Evolutionary conservation across 495 filamentous ascomycete species (phyloP).

Genomic region (Hypoxylon intermedium): DNA sequence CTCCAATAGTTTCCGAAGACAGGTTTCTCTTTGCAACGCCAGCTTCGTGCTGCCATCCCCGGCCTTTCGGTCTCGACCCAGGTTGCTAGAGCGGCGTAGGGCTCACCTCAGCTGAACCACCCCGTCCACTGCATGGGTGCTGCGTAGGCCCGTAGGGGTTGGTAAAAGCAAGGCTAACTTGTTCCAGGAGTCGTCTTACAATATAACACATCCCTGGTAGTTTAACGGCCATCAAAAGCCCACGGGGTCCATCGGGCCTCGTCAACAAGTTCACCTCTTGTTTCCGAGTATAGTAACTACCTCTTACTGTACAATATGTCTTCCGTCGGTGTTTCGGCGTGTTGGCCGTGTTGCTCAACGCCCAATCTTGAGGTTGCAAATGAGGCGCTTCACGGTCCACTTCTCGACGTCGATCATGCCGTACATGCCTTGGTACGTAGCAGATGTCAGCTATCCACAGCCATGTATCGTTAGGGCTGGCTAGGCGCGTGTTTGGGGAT

Average conservation of each 20-base stretch:
- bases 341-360: constrained; percentile 15
- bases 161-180: constrained; percentile 23
- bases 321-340: constrained; percentile 5
- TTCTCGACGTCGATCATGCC: constrained; percentile 20
- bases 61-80: constrained; percentile 23
- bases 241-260: constrained; percentile 8
- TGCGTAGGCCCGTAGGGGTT: constrained; percentile 19
- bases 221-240: constrained; percentile 19
- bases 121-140: constrained; percentile 17
- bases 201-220: constrained; percentile 18
- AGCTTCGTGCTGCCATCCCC: constrained; percentile 13
- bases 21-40: constrained; percentile 9
- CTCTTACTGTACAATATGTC: too few species aligned
- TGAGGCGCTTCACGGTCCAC: constrained; percentile 15
- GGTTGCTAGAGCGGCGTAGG: constrained; percentile 34
- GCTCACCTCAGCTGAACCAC: constrained; percentile 42
- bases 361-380: constrained; percentile 16
- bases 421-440: constrained; percentile 9
- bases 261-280: constrained; percentile 10
- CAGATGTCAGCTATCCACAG: constrained; percentile 33
- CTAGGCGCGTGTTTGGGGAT: constrained; percentile 19
- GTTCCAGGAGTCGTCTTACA: constrained; percentile 24
- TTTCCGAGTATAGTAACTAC: too few species aligned
- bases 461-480: constrained; percentile 22
- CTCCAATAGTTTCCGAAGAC: constrained; percentile 10